phyloP scores from a whole-genome alignment of 1,284 basidiomycete species.

The Omphalotus olearius region DNA sequence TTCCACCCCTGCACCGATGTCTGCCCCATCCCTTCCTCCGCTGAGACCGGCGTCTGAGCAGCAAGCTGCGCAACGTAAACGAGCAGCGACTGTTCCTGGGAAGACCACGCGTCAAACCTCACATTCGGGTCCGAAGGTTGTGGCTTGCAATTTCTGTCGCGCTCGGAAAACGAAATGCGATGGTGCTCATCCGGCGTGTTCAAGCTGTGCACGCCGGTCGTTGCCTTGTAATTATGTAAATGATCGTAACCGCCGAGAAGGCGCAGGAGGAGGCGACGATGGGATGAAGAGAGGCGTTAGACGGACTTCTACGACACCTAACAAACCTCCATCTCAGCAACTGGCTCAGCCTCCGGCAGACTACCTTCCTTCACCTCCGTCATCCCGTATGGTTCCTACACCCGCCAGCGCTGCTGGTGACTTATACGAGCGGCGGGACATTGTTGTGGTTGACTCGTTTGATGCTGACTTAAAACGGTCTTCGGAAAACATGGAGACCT shows the following conservation, averaged over 20 bases:
- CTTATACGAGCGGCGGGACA: slow-evolving; percentile 29
- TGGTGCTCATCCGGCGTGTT: slow-evolving; percentile 72
- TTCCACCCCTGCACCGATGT: slow-evolving; percentile 47
- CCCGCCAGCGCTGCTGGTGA: slow-evolving; percentile 38
- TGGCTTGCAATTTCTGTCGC: slow-evolving; percentile 80
- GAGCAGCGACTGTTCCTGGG: slow-evolving; percentile 64
- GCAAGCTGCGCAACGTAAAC: slow-evolving; percentile 50
- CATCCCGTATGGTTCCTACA: slow-evolving; percentile 49
- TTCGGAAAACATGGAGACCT: slow-evolving; percentile 34
- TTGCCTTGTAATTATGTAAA: slow-evolving; percentile 76
- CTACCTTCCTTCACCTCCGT: slow-evolving; percentile 44
- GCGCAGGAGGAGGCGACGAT: slow-evolving; percentile 26
- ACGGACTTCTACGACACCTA: slow-evolving; percentile 39
- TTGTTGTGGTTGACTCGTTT: slow-evolving; percentile 30
- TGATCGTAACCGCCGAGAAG: slow-evolving; percentile 33
- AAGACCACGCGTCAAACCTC: slow-evolving; percentile 53
- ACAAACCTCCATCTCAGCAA: slow-evolving; percentile 24
- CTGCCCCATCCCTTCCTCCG: slow-evolving; percentile 54
- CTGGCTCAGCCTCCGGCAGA: slow-evolving; percentile 24
- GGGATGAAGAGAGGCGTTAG: slow-evolving; percentile 41
- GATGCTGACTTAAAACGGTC: slow-evolving; percentile 42
- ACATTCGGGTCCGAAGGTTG: slow-evolving; percentile 74
- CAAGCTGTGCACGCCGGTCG: slow-evolving; percentile 69
- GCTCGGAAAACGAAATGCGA: slow-evolving; percentile 84
- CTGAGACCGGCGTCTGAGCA: slow-evolving; percentile 59